These are phyloP conservation scores for Trichodelitschia bisporula DNA, from an alignment of 495 filamentous ascomycete genomes.

Conservation along the genomic window DNA sequence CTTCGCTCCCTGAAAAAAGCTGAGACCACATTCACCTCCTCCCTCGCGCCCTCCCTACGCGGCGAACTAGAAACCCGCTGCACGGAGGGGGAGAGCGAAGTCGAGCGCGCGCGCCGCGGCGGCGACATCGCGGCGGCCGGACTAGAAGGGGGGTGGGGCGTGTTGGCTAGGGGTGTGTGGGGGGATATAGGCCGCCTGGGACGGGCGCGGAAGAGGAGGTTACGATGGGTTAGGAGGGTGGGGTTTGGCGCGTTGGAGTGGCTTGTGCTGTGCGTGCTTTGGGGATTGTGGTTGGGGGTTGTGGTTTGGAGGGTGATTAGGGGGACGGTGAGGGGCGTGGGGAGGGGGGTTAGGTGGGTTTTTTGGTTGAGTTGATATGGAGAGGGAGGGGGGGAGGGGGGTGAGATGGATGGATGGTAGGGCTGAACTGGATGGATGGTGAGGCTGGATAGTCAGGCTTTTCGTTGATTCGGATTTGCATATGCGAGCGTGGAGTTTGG, in stretches of 20 bases:
- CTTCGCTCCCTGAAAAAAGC: too few relatives aligned
- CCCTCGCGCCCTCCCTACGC: too few relatives aligned
- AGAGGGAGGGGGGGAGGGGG: too few relatives aligned
- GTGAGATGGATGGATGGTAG: too few relatives aligned
- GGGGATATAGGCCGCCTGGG: background rate
- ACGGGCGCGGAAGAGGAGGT: conserved; percentile 45
- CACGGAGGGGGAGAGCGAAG: conserved; percentile 39
- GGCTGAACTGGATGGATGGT: too few relatives aligned
- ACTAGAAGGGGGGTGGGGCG: background rate
- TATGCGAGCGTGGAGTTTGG: too few relatives aligned
- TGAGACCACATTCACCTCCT: too few relatives aligned
- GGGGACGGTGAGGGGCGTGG: conserved; percentile 24
- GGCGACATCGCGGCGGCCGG: background rate
- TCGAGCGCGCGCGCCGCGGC: background rate
- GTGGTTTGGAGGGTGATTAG: conserved; percentile 15
- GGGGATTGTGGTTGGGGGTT: conserved; percentile 23
- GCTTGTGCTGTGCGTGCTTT: conserved; percentile 22
- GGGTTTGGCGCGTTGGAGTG: conserved; percentile 21
- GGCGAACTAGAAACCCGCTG: conserved; percentile 25
- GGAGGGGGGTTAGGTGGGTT: conserved; percentile 43
- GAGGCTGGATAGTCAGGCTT: too few relatives aligned
- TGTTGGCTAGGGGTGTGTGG: background rate
- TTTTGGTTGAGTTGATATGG: conserved; percentile 36
- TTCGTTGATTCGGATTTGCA: too few relatives aligned
- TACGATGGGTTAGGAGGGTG: conserved; percentile 35